Conservation (phyloP, 495 filamentous ascomycete genomes). For the Haplographium delicatum region DNA sequence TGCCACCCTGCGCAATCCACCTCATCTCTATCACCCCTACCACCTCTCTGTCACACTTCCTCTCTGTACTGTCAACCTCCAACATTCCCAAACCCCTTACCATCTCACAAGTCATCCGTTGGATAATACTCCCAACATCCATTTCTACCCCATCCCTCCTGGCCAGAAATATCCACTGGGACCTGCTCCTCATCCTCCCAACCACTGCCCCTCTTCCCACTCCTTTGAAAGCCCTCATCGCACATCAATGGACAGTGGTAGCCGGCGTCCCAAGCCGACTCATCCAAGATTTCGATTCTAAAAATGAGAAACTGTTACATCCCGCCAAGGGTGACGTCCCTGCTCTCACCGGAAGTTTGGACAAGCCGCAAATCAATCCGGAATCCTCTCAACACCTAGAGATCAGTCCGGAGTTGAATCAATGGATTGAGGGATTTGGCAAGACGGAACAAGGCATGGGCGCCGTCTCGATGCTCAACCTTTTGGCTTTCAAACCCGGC, state of each 20-base stretch:
- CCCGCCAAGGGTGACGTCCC: constrained; percentile 30
- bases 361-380: constrained; percentile 27
- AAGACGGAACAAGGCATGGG: constrained; percentile 28
- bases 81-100: constrained; percentile 36
- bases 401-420: constrained; percentile 42
- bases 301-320: constrained; percentile 43
- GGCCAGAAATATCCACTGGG: constrained; percentile 44
- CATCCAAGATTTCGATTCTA: constrained; percentile 37
- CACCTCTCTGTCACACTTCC: constrained; percentile 21
- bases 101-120: constrained; percentile 43
- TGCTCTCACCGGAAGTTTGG: constrained; percentile 33
- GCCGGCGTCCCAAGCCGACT: constrained; percentile 52
- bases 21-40: constrained; percentile 37
- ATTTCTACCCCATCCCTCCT: constrained; percentile 44
- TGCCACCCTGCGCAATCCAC: constrained; percentile 44
- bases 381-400: constrained; percentile 48
- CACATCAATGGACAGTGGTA: constrained; percentile 40
- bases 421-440: constrained; percentile 40
- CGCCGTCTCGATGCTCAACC: constrained; percentile 63
- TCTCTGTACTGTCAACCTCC: constrained; percentile 26
- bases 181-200: constrained; percentile 51
- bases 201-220: constrained; percentile 32
- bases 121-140: constrained; percentile 51
- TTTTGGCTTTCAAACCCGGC: constrained; percentile 53
- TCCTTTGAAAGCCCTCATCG: constrained; percentile 30